These are phyloP conservation scores for Aspergillus carbonarius DNA, from an alignment of 2,329 filamentous ascomycete species.

Conservation along the genomic window DNA sequence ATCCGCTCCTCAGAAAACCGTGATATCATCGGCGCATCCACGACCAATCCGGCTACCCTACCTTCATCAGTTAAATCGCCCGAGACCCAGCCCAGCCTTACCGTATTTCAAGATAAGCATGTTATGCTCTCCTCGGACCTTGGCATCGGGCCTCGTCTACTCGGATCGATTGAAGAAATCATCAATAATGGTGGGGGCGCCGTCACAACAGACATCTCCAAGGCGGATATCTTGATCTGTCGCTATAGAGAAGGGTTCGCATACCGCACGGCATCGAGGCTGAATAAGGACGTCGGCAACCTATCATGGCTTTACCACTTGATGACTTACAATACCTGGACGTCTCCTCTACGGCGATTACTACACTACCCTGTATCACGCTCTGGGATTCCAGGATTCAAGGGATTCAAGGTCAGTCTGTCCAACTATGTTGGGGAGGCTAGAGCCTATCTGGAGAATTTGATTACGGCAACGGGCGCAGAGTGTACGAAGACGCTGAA, in stretches of 20 bases:
- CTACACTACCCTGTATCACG: conserved; percentile 86
- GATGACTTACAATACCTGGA: conserved; percentile 86
- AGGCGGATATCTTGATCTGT: conserved; percentile 82
- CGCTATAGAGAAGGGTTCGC: conserved; percentile 79
- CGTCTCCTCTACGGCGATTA: conserved; percentile 75
- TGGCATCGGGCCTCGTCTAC: conserved; percentile 65
- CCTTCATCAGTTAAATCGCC: conserved; percentile 30
- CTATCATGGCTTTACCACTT: conserved; percentile 91
- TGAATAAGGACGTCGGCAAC: conserved; percentile 83
- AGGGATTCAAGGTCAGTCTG: conserved; percentile 74
- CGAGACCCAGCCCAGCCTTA: conserved; percentile 53
- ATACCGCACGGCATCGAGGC: conserved; percentile 73
- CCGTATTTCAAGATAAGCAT: conserved; percentile 74
- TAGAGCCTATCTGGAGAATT: conserved; percentile 86
- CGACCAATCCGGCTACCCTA: conserved; percentile 46
- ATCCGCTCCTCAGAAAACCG: conserved; percentile 58
- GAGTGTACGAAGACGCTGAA: conserved; percentile 95
- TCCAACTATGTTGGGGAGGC: conserved; percentile 97
- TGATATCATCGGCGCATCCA: conserved; percentile 67
- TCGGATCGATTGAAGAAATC: conserved; percentile 66
- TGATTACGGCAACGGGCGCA: conserved; percentile 79
- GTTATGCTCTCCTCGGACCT: conserved; percentile 77
- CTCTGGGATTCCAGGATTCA: conserved; percentile 75
- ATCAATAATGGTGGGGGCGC: conserved; percentile 70
- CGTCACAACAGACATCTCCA: conserved; percentile 63